These are phyloP conservation scores for Pisolithus tinctorius DNA, from an alignment of 768 basidiomycete species.

Conservation along the genomic window DNA sequence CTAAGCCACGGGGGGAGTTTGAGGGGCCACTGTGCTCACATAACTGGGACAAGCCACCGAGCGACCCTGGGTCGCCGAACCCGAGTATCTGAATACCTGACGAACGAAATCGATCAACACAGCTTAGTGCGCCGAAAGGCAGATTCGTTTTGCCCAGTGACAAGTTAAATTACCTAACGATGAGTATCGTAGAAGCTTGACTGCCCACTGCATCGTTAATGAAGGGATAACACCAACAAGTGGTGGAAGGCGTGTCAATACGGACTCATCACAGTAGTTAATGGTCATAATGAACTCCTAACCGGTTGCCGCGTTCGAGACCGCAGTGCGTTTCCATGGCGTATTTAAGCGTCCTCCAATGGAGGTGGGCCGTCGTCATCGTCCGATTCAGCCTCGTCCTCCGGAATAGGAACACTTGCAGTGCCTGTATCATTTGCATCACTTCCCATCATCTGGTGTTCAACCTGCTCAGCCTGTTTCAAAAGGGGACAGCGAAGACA, in stretches of 20 bases:
- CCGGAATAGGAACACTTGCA: neutral
- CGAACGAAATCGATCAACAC: too few relatives aligned
- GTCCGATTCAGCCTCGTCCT: constrained; percentile 30
- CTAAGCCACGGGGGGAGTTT: neutral
- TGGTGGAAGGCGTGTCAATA: too few relatives aligned
- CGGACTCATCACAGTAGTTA: too few relatives aligned
- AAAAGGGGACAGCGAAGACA: constrained; percentile 2
- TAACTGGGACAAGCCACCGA: neutral
- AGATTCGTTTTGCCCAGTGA: too few relatives aligned
- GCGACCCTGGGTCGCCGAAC: neutral
- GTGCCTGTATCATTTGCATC: neutral
- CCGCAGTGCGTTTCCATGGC: neutral
- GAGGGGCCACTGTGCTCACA: neutral
- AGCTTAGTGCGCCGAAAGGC: too few relatives aligned
- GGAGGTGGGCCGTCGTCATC: constrained; percentile 71
- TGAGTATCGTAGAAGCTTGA: too few relatives aligned
- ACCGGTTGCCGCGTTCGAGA: neutral
- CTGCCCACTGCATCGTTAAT: too few relatives aligned
- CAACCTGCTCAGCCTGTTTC: constrained; percentile 3
- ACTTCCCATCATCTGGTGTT: constrained; percentile 35
- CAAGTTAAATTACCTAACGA: too few relatives aligned
- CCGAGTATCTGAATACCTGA: neutral
- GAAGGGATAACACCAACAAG: too few relatives aligned
- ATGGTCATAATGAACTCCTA: neutral
- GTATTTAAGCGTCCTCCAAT: constrained; percentile 50